These are phyloP conservation scores for Apiospora phragmitis DNA, from an alignment of 2,329 filamentous ascomycete genomes.

Conservation along the genomic window DNA sequence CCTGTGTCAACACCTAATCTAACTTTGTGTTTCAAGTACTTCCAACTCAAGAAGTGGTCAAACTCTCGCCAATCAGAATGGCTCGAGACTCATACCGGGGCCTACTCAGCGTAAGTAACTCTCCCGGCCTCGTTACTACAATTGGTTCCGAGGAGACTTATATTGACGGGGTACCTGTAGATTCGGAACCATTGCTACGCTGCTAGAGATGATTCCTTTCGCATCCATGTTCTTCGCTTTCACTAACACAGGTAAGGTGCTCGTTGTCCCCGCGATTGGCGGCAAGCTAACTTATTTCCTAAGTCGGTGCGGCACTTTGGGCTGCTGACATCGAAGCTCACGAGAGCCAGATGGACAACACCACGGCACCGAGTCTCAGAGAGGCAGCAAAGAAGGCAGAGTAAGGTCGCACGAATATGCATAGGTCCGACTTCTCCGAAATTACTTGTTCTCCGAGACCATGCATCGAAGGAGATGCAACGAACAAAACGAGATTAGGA, in stretches of 20 bases:
- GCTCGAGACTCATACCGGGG: conserved; percentile 68
- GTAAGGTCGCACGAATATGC: conserved; percentile 29
- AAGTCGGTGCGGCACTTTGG: conserved; percentile 91
- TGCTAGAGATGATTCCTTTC: conserved; percentile 84
- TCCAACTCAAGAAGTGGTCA: conserved; percentile 86
- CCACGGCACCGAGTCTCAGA: conserved; percentile 51
- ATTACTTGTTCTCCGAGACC: conserved; percentile 24
- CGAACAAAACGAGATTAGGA: conserved; percentile 7
- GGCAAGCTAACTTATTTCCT: conserved; percentile 1
- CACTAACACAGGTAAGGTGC: conserved; percentile 70
- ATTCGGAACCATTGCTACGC: conserved; percentile 71
- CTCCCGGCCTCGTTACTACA: neutral
- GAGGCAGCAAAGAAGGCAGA: conserved; percentile 52
- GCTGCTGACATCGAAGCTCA: conserved; percentile 77
- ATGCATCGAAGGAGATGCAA: conserved; percentile 13
- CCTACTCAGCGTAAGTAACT: conserved; percentile 74
- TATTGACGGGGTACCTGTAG: conserved; percentile 42
- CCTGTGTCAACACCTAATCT: conserved; percentile 36
- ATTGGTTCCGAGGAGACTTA: neutral
- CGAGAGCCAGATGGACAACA: conserved; percentile 47
- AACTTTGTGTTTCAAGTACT: conserved; percentile 66
- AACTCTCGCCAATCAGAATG: conserved; percentile 64
- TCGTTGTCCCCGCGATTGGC: neutral
- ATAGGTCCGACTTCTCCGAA: conserved; percentile 25
- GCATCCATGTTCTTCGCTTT: conserved; percentile 83